phyloP scores from a whole-genome alignment of 73 alveolate species.

The Paramecium pentaurelia region DNA sequence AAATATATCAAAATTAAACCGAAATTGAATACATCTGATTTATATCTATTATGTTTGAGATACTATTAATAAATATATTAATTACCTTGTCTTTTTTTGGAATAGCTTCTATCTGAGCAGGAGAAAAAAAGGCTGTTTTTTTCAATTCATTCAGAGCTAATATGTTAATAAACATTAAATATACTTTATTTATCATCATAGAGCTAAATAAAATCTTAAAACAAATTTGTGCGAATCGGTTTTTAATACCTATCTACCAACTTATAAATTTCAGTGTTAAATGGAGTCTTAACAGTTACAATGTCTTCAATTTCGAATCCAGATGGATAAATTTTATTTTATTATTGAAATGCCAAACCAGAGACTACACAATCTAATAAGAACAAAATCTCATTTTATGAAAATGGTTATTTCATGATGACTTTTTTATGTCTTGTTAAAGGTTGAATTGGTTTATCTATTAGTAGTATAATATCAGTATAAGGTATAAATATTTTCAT shows the following conservation, averaged over 20 bases:
- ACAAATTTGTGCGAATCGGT: neutral
- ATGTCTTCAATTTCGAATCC: constrained; percentile 13
- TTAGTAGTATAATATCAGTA: neutral
- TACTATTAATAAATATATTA: neutral
- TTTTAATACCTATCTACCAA: neutral
- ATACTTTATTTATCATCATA: neutral
- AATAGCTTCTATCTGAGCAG: neutral
- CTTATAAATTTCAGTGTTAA: neutral
- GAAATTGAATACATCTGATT: constrained; percentile 8
- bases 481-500: neutral
- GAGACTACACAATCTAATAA: neutral
- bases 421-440: constrained; percentile 8
- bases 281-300: neutral
- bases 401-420: neutral
- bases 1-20: neutral
- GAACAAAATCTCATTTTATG: neutral
- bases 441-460: neutral
- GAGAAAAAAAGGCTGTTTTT: neutral
- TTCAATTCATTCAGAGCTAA: neutral
- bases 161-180: neutral
- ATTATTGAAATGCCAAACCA: neutral
- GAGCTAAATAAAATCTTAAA: neutral
- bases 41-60: constrained; percentile 2
- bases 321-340: neutral
- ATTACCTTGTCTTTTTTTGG: neutral